phyloP scores from a whole-genome alignment of 805 yeast genomes.

The Myxozyma sirexii region DNA sequence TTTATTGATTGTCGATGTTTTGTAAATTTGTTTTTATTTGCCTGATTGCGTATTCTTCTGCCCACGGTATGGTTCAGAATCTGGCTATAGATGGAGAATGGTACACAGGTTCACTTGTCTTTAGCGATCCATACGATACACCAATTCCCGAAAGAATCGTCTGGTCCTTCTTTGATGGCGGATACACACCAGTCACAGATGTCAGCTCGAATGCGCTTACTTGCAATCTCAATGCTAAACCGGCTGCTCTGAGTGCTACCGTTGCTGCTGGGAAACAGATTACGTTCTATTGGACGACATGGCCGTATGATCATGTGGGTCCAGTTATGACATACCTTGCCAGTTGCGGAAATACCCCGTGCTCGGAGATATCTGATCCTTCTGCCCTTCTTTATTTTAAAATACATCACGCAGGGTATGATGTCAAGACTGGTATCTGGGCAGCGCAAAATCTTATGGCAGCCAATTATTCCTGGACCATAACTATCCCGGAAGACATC shows the following conservation, averaged over 20 bases:
- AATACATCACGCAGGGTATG: neutral
- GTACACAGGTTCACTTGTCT: neutral
- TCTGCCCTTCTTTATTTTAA: neutral
- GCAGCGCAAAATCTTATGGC: neutral
- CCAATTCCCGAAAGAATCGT: neutral
- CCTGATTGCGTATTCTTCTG: neutral
- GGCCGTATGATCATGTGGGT: neutral
- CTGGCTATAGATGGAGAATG: neutral
- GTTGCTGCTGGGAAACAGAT: neutral
- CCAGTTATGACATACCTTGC: neutral
- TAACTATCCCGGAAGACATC: neutral
- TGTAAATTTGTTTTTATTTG: neutral
- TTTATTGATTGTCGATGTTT: too few species aligned
- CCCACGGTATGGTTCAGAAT: neutral
- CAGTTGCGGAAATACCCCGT: neutral
- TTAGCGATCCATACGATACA: neutral
- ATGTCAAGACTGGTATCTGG: neutral
- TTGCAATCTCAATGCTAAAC: neutral
- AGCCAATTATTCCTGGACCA: neutral
- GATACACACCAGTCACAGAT: neutral
- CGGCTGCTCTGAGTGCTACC: neutral
- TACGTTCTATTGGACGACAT: neutral
- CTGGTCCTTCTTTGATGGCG: neutral
- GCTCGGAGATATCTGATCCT: neutral
- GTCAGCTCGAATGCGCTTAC: neutral